Conservation (phyloP, 2,329 filamentous ascomycete species). For the Ophiosphaerella narmari region DNA sequence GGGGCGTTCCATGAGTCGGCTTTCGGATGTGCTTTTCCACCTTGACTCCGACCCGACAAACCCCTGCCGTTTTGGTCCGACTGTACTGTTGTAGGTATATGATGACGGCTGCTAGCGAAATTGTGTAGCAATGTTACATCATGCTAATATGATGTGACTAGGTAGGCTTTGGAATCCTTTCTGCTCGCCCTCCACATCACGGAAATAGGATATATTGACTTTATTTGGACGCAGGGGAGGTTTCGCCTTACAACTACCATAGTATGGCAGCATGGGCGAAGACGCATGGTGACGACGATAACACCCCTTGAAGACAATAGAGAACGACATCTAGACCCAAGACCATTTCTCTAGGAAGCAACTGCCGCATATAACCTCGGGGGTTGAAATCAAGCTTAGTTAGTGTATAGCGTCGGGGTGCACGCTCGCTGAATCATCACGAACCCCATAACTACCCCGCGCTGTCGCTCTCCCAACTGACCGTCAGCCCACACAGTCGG, state of each 20-base stretch:
- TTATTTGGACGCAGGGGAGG: background rate
- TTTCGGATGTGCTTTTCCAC: background rate
- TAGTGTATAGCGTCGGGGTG: background rate
- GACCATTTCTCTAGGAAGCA: background rate
- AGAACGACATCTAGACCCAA: background rate
- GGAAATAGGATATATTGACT: constrained; percentile 1
- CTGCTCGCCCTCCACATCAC: background rate
- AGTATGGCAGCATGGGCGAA: background rate
- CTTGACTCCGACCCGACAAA: background rate
- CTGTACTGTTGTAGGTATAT: background rate
- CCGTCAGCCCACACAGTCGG: constrained; percentile 15
- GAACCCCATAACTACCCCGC: constrained; percentile 22
- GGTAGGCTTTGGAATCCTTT: background rate
- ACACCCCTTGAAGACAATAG: background rate
- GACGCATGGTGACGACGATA: constrained; percentile 7
- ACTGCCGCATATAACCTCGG: constrained; percentile 2
- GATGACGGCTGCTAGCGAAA: background rate
- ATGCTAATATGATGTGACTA: background rate
- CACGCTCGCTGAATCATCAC: constrained; percentile 16
- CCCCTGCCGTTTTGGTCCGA: background rate
- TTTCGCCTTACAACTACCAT: background rate
- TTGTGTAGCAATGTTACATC: background rate
- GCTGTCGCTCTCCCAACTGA: constrained; percentile 11
- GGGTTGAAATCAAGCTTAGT: background rate
- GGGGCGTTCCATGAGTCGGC: background rate